phyloP scores from a whole-genome alignment of 225 moss, liverwort and hornwort genomes.

The Pleurozium schreberi region DNA sequence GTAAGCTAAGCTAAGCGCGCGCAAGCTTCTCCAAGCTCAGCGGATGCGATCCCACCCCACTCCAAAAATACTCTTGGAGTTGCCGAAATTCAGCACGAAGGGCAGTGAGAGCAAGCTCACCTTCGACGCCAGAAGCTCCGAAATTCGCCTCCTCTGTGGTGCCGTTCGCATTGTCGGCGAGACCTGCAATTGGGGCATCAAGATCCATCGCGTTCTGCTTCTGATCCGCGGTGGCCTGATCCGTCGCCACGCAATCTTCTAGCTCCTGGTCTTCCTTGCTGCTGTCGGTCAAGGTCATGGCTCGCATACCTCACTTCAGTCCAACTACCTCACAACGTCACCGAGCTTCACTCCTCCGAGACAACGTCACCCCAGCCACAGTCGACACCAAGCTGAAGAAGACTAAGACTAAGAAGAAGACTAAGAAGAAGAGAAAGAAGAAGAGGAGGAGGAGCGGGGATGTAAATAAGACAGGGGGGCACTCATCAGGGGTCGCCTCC shows the following conservation, averaged over 20 bases:
- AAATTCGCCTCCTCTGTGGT: constrained; percentile 13
- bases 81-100: constrained; percentile 8
- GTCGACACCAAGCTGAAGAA: neutral
- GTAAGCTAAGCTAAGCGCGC: neutral
- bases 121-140: constrained; percentile 13
- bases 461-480: neutral
- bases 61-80: constrained; percentile 7
- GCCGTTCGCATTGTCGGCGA: constrained; percentile 35
- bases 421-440: neutral
- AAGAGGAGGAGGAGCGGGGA: neutral
- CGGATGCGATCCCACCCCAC: constrained; percentile 18
- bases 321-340: neutral
- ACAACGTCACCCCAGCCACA: constrained; percentile 1
- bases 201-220: constrained; percentile 19
- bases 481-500: constrained; percentile 13
- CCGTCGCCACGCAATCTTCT: constrained; percentile 16
- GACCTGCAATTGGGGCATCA: constrained; percentile 6
- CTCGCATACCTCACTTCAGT: constrained; percentile 3
- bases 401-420: neutral
- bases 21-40: constrained; percentile 14
- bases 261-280: constrained; percentile 20
- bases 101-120: constrained; percentile 12
- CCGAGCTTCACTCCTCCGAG: neutral
- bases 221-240: constrained; percentile 20
- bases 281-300: constrained; percentile 35